These are phyloP conservation scores for Penicillium sp. DNA, from an alignment of 2,329 filamentous ascomycete genomes.

Conservation along the genomic window DNA sequence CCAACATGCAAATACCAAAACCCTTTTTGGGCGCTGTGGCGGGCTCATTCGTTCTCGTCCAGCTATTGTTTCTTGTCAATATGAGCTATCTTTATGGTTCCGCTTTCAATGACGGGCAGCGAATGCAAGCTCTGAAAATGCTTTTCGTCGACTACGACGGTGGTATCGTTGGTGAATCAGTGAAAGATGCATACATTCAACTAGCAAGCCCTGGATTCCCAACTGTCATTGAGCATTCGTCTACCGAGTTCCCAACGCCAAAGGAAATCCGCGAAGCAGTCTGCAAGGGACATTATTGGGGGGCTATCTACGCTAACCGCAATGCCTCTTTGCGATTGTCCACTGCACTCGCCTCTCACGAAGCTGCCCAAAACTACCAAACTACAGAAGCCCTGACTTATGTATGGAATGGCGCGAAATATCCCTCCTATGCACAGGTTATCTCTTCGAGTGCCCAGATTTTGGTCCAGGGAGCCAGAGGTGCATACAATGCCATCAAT, in stretches of 20 bases:
- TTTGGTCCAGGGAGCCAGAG: constrained; percentile 30
- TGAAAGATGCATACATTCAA: neutral
- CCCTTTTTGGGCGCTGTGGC: neutral
- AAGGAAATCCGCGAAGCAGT: constrained; percentile 10
- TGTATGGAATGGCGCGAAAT: constrained; percentile 45
- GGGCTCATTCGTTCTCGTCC: neutral
- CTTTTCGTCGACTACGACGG: constrained; percentile 14
- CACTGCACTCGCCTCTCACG: constrained; percentile 32
- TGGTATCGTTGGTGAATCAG: neutral
- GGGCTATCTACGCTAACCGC: constrained; percentile 22
- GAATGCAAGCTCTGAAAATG: neutral
- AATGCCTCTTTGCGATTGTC: constrained; percentile 37
- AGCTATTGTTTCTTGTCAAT: neutral
- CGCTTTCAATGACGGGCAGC: neutral
- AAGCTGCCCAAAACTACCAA: constrained; percentile 31
- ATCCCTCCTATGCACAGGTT: constrained; percentile 35
- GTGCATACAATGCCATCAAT: constrained; percentile 37
- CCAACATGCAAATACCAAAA: neutral
- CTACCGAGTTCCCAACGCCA: neutral
- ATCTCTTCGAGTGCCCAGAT: constrained; percentile 33
- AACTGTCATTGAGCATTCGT: constrained; percentile 2
- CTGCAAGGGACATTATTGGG: constrained; percentile 29
- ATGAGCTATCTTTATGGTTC: neutral
- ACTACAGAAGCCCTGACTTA: constrained; percentile 33
- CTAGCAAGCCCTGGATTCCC: constrained; percentile 9